Evolutionary conservation across 768 basidiomycete species (phyloP).

Genomic region (Melanogaster broomeanus): DNA sequence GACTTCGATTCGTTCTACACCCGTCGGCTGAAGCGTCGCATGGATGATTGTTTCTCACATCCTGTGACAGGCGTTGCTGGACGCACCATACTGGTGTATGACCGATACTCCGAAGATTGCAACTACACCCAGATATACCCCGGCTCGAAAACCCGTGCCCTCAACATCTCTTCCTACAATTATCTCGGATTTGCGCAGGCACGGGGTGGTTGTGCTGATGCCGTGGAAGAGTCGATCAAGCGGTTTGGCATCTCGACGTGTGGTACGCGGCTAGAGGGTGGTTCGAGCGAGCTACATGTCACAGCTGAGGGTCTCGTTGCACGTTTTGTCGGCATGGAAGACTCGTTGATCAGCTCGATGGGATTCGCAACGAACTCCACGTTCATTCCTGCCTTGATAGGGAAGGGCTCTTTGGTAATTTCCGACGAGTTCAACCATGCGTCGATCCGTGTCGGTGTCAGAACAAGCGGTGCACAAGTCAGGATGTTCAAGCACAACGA

Average conservation of each 20-base stretch:
- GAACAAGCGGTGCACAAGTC: constrained; percentile 85
- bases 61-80: constrained; percentile 96
- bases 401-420: constrained; percentile 91
- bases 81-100: constrained; percentile 83
- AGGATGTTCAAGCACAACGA: constrained; percentile 98
- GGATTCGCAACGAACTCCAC: constrained; percentile 97
- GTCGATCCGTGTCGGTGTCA: constrained; percentile 89
- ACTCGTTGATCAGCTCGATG: constrained; percentile 90
- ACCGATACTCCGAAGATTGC: constrained; percentile 82
- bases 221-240: constrained; percentile 80
- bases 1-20: constrained; percentile 99
- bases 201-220: constrained; percentile 91
- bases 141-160: constrained; percentile 79
- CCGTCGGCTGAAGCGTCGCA: constrained; percentile 88
- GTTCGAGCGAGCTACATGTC: constrained; percentile 82
- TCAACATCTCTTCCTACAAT: constrained; percentile 98
- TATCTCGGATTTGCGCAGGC: constrained; percentile 98
- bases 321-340: constrained; percentile 87
- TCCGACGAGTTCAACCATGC: constrained; percentile 98
- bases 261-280: constrained; percentile 80
- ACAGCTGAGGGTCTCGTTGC: constrained; percentile 86
- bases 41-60: constrained; percentile 94
- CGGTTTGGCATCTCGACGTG: constrained; percentile 80
- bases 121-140: constrained; percentile 77
- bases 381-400: constrained; percentile 86